A percentile compares a stretch with the other conserved stretches of the same genome.
These are phyloP conservation scores for Yarrowia bubula DNA, from an alignment of 805 yeast species.

Conservation along the genomic window DNA sequence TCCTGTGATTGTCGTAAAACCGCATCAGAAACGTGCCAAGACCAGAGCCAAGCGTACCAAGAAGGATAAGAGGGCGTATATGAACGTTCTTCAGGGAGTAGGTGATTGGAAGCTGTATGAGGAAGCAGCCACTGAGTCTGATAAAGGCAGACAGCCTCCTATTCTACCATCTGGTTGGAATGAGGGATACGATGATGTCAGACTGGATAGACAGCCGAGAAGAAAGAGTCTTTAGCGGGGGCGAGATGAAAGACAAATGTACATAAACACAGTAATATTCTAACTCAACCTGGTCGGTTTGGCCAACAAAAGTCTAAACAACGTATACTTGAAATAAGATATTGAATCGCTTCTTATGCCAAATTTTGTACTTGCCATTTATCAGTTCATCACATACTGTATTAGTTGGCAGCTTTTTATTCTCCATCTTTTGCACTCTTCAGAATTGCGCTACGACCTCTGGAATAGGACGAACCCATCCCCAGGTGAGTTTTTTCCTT, in stretches of 20 bases:
- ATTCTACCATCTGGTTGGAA: not conserved
- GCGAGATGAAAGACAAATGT: not conserved
- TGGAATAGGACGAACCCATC: no score
- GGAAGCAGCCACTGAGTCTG: not conserved
- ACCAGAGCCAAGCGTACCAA: conserved; percentile 36
- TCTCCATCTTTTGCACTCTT: no score
- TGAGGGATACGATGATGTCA: not conserved
- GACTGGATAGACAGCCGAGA: not conserved
- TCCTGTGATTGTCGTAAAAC: conserved; percentile 49
- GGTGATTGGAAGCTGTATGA: not conserved
- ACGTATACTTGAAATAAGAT: no score
- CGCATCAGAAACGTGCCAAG: conserved; percentile 40
- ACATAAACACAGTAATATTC: not conserved
- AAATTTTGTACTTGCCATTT: no score
- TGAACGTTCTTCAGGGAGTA: not conserved
- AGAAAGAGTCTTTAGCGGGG: not conserved
- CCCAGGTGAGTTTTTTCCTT: no score
- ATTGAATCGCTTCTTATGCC: no score
- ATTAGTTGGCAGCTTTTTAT: no score
- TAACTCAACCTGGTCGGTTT: no score
- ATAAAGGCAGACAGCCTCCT: not conserved
- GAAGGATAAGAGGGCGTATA: not conserved
- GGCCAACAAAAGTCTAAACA: no score
- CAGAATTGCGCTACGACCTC: no score
- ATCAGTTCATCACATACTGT: no score